Evolutionary conservation across 2,329 filamentous ascomycete species (phyloP).

Genomic region (Esteya vermicola): DNA sequence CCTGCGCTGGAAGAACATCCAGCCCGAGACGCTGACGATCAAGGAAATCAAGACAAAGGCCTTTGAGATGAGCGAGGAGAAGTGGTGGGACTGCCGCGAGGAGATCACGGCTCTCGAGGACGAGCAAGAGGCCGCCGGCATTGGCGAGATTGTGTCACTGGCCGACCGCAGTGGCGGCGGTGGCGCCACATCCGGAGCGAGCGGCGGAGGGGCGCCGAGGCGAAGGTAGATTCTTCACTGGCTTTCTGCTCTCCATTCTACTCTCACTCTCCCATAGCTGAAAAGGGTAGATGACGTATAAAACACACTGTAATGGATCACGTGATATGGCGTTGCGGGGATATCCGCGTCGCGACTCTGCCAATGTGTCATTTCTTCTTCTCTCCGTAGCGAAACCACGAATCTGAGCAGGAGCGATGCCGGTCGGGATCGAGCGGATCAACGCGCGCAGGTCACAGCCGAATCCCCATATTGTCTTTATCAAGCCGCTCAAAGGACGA

Average conservation of each 20-base stretch:
- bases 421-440: constrained; percentile 62
- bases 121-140: constrained; percentile 89
- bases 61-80: constrained; percentile 84
- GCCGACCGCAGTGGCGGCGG: constrained; percentile 51
- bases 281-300: too few relatives aligned
- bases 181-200: constrained; percentile 14
- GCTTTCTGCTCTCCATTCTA: too few relatives aligned
- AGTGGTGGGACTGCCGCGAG: constrained; percentile 97
- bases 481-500: constrained; percentile 58
- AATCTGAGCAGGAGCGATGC: constrained; percentile 35
- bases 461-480: constrained; percentile 70
- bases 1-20: constrained; percentile 52
- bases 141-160: constrained; percentile 84
- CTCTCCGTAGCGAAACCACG: not conserved
- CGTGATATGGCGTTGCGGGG: constrained; percentile 7
- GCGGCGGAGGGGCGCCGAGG: not conserved
- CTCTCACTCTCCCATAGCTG: not conserved
- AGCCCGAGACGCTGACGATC: constrained; percentile 53
- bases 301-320: constrained; percentile 1
- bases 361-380: not conserved
- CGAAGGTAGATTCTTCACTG: not conserved
- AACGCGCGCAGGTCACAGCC: constrained; percentile 63
- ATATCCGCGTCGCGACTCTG: not conserved
- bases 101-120: constrained; percentile 86
- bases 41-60: constrained; percentile 91